phyloP scores from a whole-genome alignment of 1,284 basidiomycete species.

The Gymnopus androsaceus region DNA sequence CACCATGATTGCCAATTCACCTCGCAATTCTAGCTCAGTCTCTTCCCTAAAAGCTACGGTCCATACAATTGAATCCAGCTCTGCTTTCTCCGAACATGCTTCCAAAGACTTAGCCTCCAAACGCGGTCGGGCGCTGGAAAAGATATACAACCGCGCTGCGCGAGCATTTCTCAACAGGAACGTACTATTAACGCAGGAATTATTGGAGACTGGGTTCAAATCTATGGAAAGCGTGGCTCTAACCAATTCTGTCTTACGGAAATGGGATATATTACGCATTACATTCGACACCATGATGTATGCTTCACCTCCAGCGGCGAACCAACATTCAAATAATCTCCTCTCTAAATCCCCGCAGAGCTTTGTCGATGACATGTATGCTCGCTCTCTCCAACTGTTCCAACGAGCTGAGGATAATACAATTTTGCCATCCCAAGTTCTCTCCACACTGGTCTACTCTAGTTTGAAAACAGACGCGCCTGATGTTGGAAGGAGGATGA shows the following conservation, averaged over 20 bases:
- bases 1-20: not conserved
- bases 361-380: conserved; percentile 57
- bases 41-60: not conserved
- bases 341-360: conserved; percentile 59
- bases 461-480: conserved; percentile 66
- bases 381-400: conserved; percentile 53
- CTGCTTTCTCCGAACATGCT: not conserved
- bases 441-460: conserved; percentile 68
- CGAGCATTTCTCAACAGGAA: conserved; percentile 75
- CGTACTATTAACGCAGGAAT: conserved; percentile 58
- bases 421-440: conserved; percentile 65
- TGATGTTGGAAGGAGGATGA: conserved; percentile 59
- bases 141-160: conserved; percentile 71
- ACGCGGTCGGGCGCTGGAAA: not conserved
- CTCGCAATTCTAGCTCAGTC: not conserved
- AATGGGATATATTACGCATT: conserved; percentile 83
- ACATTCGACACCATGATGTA: conserved; percentile 78
- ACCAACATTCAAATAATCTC: conserved; percentile 42
- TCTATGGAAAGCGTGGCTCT: conserved; percentile 51
- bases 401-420: conserved; percentile 45
- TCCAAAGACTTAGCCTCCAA: not conserved
- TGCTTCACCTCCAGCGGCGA: conserved; percentile 43
- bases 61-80: not conserved
- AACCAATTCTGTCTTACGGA: conserved; percentile 59
- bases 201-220: conserved; percentile 67